phyloP scores from a whole-genome alignment of 2,329 filamentous ascomycete genomes.

The Teratosphaeria viscida region DNA sequence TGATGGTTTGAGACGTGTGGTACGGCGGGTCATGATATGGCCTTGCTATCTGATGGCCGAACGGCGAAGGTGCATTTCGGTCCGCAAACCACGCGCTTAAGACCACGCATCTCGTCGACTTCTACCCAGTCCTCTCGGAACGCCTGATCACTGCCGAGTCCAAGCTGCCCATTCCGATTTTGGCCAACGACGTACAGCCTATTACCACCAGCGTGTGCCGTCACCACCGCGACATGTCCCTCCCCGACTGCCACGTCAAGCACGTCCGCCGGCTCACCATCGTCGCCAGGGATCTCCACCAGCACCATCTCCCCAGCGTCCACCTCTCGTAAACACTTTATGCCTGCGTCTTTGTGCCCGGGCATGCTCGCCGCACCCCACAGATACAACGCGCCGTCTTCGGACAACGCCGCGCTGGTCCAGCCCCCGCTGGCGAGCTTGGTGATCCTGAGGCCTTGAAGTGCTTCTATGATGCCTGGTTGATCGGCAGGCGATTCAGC shows the following conservation, averaged over 20 bases:
- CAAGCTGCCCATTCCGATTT: conserved; percentile 52
- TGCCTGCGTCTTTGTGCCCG: conserved; percentile 9
- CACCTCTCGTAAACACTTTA: conserved; percentile 13
- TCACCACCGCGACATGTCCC: conserved; percentile 48
- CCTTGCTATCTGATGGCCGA: background rate
- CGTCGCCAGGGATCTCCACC: conserved; percentile 27
- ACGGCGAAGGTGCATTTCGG: conserved; percentile 14
- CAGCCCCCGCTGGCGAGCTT: conserved; percentile 48
- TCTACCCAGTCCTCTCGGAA: conserved; percentile 19
- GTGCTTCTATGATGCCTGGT: conserved; percentile 39
- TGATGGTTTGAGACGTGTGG: conserved; percentile 33
- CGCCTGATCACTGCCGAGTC: conserved; percentile 19
- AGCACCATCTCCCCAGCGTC: conserved; percentile 19
- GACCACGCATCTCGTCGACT: conserved; percentile 5
- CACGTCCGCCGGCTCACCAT: conserved; percentile 36
- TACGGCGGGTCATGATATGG: background rate
- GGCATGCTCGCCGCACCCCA: conserved; percentile 41
- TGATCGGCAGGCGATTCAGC: conserved; percentile 32
- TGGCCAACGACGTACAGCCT: conserved; percentile 47
- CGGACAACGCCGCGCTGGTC: conserved; percentile 47
- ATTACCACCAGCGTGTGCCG: conserved; percentile 27
- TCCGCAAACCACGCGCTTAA: conserved; percentile 14
- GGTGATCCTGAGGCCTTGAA: conserved; percentile 43
- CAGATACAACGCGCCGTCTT: conserved; percentile 48
- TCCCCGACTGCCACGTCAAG: conserved; percentile 49